Base-by-base conservation (phyloP, 2,329 filamentous ascomycete genomes). In the Hymenoscyphus albidus region DNA sequence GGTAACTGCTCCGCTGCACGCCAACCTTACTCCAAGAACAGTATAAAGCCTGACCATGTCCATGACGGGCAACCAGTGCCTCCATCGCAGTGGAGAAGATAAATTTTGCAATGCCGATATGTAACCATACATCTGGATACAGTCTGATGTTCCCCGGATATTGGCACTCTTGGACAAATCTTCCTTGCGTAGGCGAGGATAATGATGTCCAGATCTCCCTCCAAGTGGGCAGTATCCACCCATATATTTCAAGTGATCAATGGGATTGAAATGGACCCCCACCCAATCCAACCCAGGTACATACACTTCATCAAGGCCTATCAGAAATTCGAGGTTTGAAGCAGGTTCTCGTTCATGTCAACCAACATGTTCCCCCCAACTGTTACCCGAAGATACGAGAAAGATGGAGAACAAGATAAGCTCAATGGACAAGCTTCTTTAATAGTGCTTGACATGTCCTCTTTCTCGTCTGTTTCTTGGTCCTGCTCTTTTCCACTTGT, bases 351-450 rank as follows among this genome's bases (percentile, higher is more conserved):
- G n/a, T 51, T 51, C 6, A 12, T n/a, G 44, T 51, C 6, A 6
- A 7, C 5, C 35, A 35, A 35, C 35, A 35, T 7, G 9, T 35
- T 35, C 35, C 9, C 44, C 48, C 18, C 22, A 54, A 54, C 9
- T 22, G 13, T 13, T 13, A 54, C 22, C 48, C 22, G 48, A 54
- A 54, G 48, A 54, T 54, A 54, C 18, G 48, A 54, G 48, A 54
- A 54, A 54, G 48, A 54, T 54, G 48, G 48, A 54, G 48, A 54
- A 54, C 48, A 22, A 54, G 48, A 54, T 54, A 54, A 54, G 48
- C 48, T 54, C 48, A 54, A 54, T 18, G 12, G 48, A 54, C n/a
- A 54, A 54, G 18, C 48, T 9, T 27, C 10, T 54, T 22, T 54
- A 54, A 54, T n/a, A 22, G 22, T 54, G 48, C 48, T 54, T 54